Conservation (phyloP, 1,139 yeast genomes). For the Diutina rugosa region DNA sequence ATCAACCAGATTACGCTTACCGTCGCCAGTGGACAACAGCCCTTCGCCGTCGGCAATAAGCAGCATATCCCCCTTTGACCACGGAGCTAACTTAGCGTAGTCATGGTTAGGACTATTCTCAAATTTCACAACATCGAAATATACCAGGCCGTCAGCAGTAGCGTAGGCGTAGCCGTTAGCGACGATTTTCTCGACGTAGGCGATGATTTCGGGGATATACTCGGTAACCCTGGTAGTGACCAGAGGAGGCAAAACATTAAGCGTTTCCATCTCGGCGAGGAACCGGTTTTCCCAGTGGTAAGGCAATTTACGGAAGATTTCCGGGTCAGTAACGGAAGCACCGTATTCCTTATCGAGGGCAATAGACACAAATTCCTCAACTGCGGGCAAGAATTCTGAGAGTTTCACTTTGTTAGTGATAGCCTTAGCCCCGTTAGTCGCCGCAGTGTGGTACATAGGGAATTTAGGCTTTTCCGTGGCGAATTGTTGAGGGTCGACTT, state of each 20-base stretch:
- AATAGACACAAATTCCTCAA: conserved; percentile 68
- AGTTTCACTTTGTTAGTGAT: conserved; percentile 11
- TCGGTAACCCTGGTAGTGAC: conserved; percentile 95
- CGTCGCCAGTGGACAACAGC: conserved; percentile 41
- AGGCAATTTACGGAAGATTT: conserved; percentile 69
- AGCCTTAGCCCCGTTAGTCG: conserved; percentile 36
- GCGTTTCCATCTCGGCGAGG: conserved; percentile 71
- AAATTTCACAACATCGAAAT: conserved; percentile 77
- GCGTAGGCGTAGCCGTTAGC: conserved; percentile 74
- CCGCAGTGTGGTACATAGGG: conserved; percentile 72
- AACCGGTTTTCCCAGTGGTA: conserved; percentile 82
- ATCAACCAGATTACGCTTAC: conserved; percentile 67
- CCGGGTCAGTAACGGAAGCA: conserved; percentile 68
- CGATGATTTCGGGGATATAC: conserved; percentile 83
- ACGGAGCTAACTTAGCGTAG: conserved; percentile 94
- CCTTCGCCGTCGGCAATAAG: conserved; percentile 95
- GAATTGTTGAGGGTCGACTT: conserved; percentile 35
- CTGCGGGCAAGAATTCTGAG: conserved; percentile 26
- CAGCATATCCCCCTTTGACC: conserved; percentile 86
- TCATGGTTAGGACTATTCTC: conserved; percentile 61
- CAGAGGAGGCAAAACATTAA: conserved; percentile 77
- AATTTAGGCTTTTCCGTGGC: conserved; percentile 60
- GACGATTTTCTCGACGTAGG: conserved; percentile 63
- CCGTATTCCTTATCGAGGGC: conserved; percentile 63
- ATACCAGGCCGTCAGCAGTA: conserved; percentile 83